phyloP scores from a whole-genome alignment of 2,329 filamentous ascomycete species.

The Penicillium sp. region DNA sequence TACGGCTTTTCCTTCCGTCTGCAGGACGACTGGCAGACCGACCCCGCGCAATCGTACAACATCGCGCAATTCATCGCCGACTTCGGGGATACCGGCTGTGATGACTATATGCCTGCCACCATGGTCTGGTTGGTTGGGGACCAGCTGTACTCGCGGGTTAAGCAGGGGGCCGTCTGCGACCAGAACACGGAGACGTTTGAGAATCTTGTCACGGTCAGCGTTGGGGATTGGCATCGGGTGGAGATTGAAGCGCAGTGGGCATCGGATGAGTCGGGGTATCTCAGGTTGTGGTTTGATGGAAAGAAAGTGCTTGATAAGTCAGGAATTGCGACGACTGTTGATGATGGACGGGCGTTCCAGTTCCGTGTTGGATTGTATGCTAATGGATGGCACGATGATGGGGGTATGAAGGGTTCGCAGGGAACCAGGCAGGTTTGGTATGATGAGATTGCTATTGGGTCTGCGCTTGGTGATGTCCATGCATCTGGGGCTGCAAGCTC shows the following conservation, averaged over 20 bases:
- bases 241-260: slow-evolving; percentile 48
- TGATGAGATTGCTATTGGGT: slow-evolving; percentile 49
- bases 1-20: slow-evolving; percentile 54
- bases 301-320: slow-evolving; percentile 43
- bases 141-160: slow-evolving; percentile 45
- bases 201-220: slow-evolving; percentile 40
- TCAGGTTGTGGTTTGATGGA: slow-evolving; percentile 50
- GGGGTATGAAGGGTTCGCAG: slow-evolving; percentile 41
- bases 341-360: slow-evolving; percentile 45
- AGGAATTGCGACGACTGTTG: slow-evolving; percentile 46
- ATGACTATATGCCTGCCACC: slow-evolving; percentile 49
- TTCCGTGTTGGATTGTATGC: slow-evolving; percentile 51
- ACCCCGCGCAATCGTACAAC: slow-evolving; percentile 46
- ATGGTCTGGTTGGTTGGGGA: slow-evolving; percentile 49
- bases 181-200: slow-evolving; percentile 34
- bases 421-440: slow-evolving; percentile 49
- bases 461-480: slow-evolving; percentile 42
- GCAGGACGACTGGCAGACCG: slow-evolving; percentile 46
- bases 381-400: slow-evolving; percentile 49
- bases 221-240: slow-evolving; percentile 48
- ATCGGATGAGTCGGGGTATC: slow-evolving; percentile 44
- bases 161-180: slow-evolving; percentile 39
- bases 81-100: slow-evolving; percentile 44
- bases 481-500: too few species aligned
- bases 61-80: slow-evolving; percentile 53